A percentile compares a stretch with the other conserved stretches of the same genome.
These are phyloP conservation scores for Chrysoporthe puriensis DNA, from an alignment of 2,329 filamentous ascomycete species.

Conservation along the genomic window DNA sequence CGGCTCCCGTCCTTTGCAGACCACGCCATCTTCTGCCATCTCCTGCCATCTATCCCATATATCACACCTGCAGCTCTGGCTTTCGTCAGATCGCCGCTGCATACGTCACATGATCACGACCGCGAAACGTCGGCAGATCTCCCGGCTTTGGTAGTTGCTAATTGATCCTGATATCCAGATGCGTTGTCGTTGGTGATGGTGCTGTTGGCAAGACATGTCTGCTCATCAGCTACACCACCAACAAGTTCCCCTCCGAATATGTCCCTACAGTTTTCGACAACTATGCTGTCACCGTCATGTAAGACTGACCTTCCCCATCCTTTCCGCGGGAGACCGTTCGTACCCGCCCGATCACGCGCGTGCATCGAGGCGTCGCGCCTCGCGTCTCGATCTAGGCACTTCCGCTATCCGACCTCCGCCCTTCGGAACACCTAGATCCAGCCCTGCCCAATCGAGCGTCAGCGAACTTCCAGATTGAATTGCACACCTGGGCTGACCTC, in stretches of 20 bases:
- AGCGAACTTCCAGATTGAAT: neutral
- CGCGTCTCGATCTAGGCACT: constrained; percentile 13
- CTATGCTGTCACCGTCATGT: constrained; percentile 99
- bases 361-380: constrained; percentile 20
- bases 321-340: constrained; percentile 1
- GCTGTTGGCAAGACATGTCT: constrained; percentile 99
- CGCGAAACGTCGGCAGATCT: constrained; percentile 13
- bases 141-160: constrained; percentile 23
- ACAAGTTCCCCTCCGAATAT: constrained; percentile 99
- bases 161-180: constrained; percentile 58
- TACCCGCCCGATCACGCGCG: constrained; percentile 28
- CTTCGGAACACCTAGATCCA: constrained; percentile 8
- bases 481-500: constrained; percentile 20
- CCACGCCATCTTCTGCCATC: neutral
- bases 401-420: constrained; percentile 7
- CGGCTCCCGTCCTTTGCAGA: constrained; percentile 1
- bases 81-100: constrained; percentile 18
- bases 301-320: constrained; percentile 51
- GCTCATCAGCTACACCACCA: constrained; percentile 98
- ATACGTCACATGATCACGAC: constrained; percentile 17
- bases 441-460: constrained; percentile 6
- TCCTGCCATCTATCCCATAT: constrained; percentile 12
- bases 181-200: constrained; percentile 98
- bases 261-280: constrained; percentile 99
- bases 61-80: constrained; percentile 14